Base-by-base conservation (phyloP, 345 rosid species). In the Nephelium lappaceum region DNA sequence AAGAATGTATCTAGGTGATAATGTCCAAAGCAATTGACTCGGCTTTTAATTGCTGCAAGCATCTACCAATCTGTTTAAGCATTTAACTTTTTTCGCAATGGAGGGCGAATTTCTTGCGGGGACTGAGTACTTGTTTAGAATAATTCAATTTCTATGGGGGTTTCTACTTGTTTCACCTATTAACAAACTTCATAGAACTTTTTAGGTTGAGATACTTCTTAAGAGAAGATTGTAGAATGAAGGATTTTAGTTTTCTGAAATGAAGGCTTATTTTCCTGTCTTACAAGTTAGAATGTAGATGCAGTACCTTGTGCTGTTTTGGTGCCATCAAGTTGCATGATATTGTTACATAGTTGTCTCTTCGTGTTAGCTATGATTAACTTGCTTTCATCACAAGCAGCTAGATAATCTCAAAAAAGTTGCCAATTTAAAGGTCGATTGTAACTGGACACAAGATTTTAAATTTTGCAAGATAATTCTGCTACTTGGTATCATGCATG, bases 1-100 rank as follows among this genome's bases (percentile, higher is more conserved):
- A 67, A 67, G 80, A 24, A 66, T 18, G 75, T 69, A 60, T 67
- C n/a, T 5, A 41, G 67, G 71, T 70, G 53, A 31, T 15, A 36
- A 36, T 57, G 77, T 45, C 43, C 57, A 7, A 18, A 74, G 31
- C 11, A 41, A 64, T 27, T 66, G 43, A 23, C 63, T 43, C 36
- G 62, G 19, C 83, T 42, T 60, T 21, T 23, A 58, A 36, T 45
- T 67, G 23, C 18, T 21, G n/a, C 18, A 5, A n/a, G 69, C 58
- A 66, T 76, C 18, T 76, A 45, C 77, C 42, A 18, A 42, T 0
- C 69, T 58, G 25, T 8, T 27, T 12, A 23, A 67, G 65, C 67
- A 58, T 61, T 31, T 31, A 31, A 31, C 36, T 31, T 31, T 31
- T 31, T 31, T 31, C 36, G 3, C 36, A 31, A 31, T 31, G 3